A percentile compares a stretch with the other conserved stretches of the same genome.
Conservation (phyloP, 2,329 filamentous ascomycete genomes). For the Dendrostoma leiphaemia region DNA sequence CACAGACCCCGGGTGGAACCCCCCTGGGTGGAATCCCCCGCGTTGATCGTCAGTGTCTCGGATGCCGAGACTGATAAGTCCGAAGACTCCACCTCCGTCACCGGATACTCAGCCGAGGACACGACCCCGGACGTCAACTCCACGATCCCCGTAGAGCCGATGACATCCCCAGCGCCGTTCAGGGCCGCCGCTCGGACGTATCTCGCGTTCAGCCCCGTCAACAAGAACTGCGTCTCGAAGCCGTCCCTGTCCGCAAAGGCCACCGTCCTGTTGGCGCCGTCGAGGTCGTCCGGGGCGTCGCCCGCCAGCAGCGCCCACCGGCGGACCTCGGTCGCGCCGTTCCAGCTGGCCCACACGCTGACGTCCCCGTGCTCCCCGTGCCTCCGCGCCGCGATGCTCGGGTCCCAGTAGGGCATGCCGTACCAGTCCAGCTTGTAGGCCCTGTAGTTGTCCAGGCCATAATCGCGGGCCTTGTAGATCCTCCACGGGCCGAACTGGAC, state of each 20-base stretch:
- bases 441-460: slow-evolving; percentile 20
- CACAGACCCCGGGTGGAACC: too few species aligned
- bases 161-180: slow-evolving; percentile 11
- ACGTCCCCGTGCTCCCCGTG: slow-evolving; percentile 22
- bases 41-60: background rate
- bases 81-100: background rate
- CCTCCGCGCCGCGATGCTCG: slow-evolving; percentile 20
- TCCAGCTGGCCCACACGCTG: slow-evolving; percentile 29
- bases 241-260: background rate
- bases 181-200: slow-evolving; percentile 18
- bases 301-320: slow-evolving; percentile 11
- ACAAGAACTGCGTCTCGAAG: slow-evolving; percentile 2
- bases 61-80: too few species aligned
- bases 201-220: background rate
- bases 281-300: background rate
- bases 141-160: slow-evolving; percentile 18
- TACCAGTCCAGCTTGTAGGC: slow-evolving; percentile 26
- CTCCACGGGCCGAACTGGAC: slow-evolving; percentile 36
- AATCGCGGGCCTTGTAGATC: slow-evolving; percentile 8
- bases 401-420: slow-evolving; percentile 23
- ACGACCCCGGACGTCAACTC: slow-evolving; percentile 1
- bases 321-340: slow-evolving; percentile 29
- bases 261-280: background rate
- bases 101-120: background rate
- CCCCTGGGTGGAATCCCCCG: too few species aligned